Conservation (phyloP, 345 rosid species). For the Eutrema yunnanense region DNA sequence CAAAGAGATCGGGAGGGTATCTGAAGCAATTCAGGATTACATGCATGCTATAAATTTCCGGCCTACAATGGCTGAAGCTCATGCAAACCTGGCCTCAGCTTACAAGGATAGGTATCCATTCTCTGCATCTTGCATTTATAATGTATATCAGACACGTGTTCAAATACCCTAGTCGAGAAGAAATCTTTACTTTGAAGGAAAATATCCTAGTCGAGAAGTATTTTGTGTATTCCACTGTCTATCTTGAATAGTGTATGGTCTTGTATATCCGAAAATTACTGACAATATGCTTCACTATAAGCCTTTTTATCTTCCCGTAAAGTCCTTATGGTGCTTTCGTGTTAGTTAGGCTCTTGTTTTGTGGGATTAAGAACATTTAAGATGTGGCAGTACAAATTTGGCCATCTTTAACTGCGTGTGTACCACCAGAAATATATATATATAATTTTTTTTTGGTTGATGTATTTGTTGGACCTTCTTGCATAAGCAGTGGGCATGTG, state of each 20-base stretch:
- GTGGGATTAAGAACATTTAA: neutral
- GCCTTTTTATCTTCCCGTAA: neutral
- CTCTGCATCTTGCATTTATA: neutral
- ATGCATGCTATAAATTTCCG: slow-evolving; percentile 68
- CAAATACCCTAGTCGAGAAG: neutral
- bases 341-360: neutral
- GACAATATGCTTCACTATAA: neutral
- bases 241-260: neutral
- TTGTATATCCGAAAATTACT: neutral
- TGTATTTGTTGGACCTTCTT: slow-evolving; percentile 10
- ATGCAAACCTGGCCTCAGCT: slow-evolving; percentile 99
- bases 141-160: neutral
- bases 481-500: slow-evolving; percentile 66
- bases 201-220: neutral
- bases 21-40: slow-evolving; percentile 95
- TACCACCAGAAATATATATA: neutral
- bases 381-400: neutral
- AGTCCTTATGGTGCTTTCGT: neutral
- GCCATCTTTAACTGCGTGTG: neutral
- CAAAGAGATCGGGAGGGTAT: slow-evolving; percentile 93
- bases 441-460: neutral
- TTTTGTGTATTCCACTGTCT: neutral
- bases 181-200: neutral
- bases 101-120: slow-evolving; percentile 85
- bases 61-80: slow-evolving; percentile 98